Conservation (phyloP, 257 asterid genomes). For the Fraxinus americana region DNA sequence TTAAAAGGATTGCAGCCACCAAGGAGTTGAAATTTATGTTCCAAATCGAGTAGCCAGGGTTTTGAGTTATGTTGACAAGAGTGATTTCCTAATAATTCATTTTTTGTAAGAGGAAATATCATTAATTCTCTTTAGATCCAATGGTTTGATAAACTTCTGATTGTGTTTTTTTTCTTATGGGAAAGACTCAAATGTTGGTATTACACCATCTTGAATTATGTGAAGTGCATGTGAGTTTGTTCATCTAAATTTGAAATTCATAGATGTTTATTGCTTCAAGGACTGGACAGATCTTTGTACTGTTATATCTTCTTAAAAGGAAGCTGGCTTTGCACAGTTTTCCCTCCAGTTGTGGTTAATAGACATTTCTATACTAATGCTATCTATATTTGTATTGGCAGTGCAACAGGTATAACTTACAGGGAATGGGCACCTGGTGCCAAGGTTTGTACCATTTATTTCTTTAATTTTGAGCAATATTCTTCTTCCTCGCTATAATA, state of each 20-base stretch:
- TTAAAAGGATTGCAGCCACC: conserved; percentile 4
- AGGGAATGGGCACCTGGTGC: conserved; percentile 99
- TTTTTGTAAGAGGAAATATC: conserved; percentile 13
- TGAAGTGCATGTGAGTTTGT: conserved; percentile 11
- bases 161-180: conserved; percentile 12
- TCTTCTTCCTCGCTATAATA: conserved; percentile 6
- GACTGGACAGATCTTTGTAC: conserved; percentile 9
- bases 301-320: conserved; percentile 2
- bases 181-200: not conserved
- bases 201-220: not conserved
- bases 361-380: conserved; percentile 25
- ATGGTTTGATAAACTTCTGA: conserved; percentile 6
- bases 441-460: conserved; percentile 61
- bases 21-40: conserved; percentile 1
- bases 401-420: conserved; percentile 92
- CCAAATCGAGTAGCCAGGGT: conserved; percentile 14
- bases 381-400: conserved; percentile 44
- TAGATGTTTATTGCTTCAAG: conserved; percentile 3
- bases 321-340: not conserved
- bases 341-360: conserved; percentile 2
- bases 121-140: not conserved
- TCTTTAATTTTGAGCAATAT: conserved; percentile 3
- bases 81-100: conserved; percentile 12
- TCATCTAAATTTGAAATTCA: conserved; percentile 1
- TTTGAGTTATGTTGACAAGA: not conserved